phyloP scores from a whole-genome alignment of 176 grass and related monocot species.

The Musa beccarii region DNA sequence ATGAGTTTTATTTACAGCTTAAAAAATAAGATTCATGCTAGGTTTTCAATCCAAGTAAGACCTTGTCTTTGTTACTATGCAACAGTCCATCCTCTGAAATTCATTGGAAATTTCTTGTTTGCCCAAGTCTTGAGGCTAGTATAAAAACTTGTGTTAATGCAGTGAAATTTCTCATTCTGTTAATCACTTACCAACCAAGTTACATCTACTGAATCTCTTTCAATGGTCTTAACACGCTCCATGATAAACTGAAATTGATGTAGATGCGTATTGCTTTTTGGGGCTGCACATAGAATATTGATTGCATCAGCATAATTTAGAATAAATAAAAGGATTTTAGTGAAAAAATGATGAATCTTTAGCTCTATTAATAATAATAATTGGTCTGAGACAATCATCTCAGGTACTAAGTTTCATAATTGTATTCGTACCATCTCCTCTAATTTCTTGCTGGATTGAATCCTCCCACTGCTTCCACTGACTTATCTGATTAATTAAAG shows the following conservation, averaged over 20 bases:
- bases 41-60: background rate
- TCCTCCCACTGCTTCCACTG: constrained; percentile 84
- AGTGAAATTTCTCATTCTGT: background rate
- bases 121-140: too few species aligned
- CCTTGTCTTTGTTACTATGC: background rate
- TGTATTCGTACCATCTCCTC: constrained; percentile 42
- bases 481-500: constrained; percentile 47
- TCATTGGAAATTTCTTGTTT: too few species aligned
- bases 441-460: constrained; percentile 50
- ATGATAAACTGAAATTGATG: constrained; percentile 8
- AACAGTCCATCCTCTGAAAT: background rate
- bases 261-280: too few species aligned
- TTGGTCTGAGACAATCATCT: background rate
- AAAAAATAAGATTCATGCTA: background rate
- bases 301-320: background rate
- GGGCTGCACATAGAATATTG: background rate
- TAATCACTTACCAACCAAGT: constrained; percentile 9
- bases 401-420: background rate
- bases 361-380: background rate
- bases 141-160: too few species aligned
- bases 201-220: background rate
- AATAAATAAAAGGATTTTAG: background rate
- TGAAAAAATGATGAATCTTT: background rate
- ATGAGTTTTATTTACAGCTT: background rate
- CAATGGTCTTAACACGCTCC: background rate